Percentiles rank a stretch among this genome's conserved stretches.
Evolutionary conservation across 805 yeast genomes (phyloP).

Genomic region (Komagataella ulmi): DNA sequence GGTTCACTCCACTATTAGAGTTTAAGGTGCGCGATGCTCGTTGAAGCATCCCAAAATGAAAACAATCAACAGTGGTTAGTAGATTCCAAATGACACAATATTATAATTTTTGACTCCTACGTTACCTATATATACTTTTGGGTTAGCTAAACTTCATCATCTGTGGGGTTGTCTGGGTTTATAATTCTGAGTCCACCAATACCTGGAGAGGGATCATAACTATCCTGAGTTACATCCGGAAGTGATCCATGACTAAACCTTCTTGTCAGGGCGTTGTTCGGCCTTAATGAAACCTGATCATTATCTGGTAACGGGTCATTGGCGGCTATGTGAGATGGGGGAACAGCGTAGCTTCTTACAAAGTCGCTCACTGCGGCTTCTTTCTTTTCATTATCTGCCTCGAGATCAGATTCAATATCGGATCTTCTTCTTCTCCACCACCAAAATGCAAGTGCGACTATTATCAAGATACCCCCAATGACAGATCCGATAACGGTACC

Average conservation of each 20-base stretch:
- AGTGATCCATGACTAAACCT: conserved; percentile 20
- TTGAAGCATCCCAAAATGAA: not conserved
- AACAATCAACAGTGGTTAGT: too few species aligned
- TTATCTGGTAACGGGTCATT: not conserved
- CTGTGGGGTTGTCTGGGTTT: conserved; percentile 15
- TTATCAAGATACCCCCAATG: conserved; percentile 10
- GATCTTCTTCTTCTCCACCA: conserved; percentile 10
- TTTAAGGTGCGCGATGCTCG: not conserved
- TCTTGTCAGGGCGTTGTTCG: conserved; percentile 11
- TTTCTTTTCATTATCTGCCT: conserved; percentile 9
- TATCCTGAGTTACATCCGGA: conserved; percentile 20
- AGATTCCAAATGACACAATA: not conserved
- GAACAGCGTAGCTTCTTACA: conserved; percentile 1
- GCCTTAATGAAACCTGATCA: conserved; percentile 6
- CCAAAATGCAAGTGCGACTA: conserved; percentile 8
- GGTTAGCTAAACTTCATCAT: conserved; percentile 1
- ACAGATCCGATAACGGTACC: conserved; percentile 20
- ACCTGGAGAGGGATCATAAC: not conserved
- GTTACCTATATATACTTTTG: not conserved
- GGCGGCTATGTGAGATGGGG: not conserved
- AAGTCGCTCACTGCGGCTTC: not conserved
- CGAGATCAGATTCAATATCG: conserved; percentile 5
- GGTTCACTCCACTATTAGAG: not conserved
- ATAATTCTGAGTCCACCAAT: conserved; percentile 13
- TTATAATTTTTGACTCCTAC: not conserved